These are phyloP conservation scores for Blastocladiella emersonii DNA, from an alignment of 371 early-diverging fungal genomes.

Conservation along the genomic window DNA sequence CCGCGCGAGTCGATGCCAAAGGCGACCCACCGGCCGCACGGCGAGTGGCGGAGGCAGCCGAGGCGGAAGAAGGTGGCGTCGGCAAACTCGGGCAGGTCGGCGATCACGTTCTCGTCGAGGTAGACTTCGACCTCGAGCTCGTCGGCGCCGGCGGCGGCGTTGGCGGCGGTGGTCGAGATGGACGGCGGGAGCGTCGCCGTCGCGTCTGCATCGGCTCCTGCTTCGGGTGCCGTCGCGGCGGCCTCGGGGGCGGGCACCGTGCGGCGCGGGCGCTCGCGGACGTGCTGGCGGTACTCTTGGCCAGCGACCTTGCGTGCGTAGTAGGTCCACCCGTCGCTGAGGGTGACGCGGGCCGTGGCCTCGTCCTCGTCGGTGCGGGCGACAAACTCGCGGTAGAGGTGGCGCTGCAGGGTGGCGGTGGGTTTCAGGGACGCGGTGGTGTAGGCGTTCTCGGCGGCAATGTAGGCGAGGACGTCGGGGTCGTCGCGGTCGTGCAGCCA, in stretches of 20 bases:
- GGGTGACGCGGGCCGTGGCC: slow-evolving; percentile 26
- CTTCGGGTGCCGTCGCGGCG: no score
- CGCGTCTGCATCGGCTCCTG: slow-evolving; percentile 24
- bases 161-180: no score
- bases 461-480: slow-evolving; percentile 35
- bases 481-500: slow-evolving; percentile 37
- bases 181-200: slow-evolving; percentile 9
- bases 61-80: slow-evolving; percentile 34
- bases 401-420: slow-evolving; percentile 32
- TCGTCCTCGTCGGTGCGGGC: slow-evolving; percentile 36
- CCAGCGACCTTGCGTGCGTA: slow-evolving; percentile 34
- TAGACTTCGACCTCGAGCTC: no score
- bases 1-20: slow-evolving; percentile 39
- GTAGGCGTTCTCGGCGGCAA: slow-evolving; percentile 34
- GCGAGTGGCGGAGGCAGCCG: slow-evolving; percentile 36
- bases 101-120: slow-evolving; percentile 39
- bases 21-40: slow-evolving; percentile 30
- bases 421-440: slow-evolving; percentile 8
- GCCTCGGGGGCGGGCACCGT: no score
- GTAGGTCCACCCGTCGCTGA: slow-evolving; percentile 39
- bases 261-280: background rate
- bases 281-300: slow-evolving; percentile 34
- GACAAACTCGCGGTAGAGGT: slow-evolving; percentile 42
- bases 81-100: slow-evolving; percentile 15
- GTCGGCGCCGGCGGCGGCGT: slow-evolving; percentile 12